Conservation (phyloP, 1,284 basidiomycete species). For the Rhodotorula sp. region DNA sequence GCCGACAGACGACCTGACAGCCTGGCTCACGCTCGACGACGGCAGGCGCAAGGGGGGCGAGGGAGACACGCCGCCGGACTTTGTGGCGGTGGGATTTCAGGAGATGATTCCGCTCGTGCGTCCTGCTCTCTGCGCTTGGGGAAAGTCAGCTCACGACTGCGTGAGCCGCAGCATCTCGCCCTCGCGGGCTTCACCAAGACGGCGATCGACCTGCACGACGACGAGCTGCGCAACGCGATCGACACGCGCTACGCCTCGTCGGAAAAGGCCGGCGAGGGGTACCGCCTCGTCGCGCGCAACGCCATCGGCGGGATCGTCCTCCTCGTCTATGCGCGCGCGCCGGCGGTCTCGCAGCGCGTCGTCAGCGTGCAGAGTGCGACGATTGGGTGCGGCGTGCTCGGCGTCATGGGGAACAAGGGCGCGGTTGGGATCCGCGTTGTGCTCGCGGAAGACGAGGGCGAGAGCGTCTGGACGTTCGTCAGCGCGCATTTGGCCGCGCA, state of each 20-base stretch:
- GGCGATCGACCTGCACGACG: constrained; percentile 32
- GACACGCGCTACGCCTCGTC: constrained; percentile 52
- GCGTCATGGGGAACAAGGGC: constrained; percentile 88
- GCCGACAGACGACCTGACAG: constrained; percentile 40
- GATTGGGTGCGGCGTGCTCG: constrained; percentile 49
- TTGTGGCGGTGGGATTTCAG: constrained; percentile 85
- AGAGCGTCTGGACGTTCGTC: constrained; percentile 69
- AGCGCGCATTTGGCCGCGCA: constrained; percentile 87
- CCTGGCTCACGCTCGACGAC: constrained; percentile 46
- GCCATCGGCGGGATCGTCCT: constrained; percentile 78
- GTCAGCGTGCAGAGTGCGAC: constrained; percentile 58
- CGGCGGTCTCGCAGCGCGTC: constrained; percentile 60
- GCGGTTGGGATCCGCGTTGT: constrained; percentile 86
- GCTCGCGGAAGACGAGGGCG: constrained; percentile 50
- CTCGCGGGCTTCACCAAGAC: constrained; percentile 48
- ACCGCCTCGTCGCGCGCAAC: constrained; percentile 68
- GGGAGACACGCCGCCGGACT: constrained; percentile 60
- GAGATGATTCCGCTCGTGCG: constrained; percentile 81
- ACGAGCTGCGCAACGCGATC: constrained; percentile 26
- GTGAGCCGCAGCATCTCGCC: constrained; percentile 45
- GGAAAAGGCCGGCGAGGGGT: constrained; percentile 52
- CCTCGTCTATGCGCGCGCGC: constrained; percentile 75
- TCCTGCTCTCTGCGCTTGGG: constrained; percentile 60
- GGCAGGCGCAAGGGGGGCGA: not conserved
- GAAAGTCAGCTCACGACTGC: constrained; percentile 53